A percentile compares a stretch with the other conserved stretches of the same genome.
These are phyloP conservation scores for Aurantiochytrium sp. DNA, from an alignment of 108 stramenopile genomes.

Conservation along the genomic window DNA sequence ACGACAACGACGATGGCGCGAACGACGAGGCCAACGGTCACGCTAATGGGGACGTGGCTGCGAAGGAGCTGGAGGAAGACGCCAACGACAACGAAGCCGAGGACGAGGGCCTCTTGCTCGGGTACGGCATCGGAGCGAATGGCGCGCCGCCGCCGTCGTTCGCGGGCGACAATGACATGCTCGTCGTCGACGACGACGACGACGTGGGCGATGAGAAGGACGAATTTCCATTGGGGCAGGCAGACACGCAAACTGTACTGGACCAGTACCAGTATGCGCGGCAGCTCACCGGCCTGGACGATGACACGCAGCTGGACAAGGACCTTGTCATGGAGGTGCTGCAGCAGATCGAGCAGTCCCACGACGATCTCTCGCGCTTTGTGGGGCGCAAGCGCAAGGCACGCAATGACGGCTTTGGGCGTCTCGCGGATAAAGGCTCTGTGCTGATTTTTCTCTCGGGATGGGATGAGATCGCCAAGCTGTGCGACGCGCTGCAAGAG, in stretches of 20 bases:
- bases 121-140: background rate
- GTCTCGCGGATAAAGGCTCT: slow-evolving; percentile 49
- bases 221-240: too few species aligned
- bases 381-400: background rate
- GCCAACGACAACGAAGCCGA: background rate
- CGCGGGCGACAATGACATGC: too few species aligned
- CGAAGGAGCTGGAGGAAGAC: background rate
- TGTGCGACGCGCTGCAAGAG: slow-evolving; percentile 64
- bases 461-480: slow-evolving; percentile 77
- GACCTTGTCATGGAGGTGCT: background rate
- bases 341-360: slow-evolving; percentile 1
- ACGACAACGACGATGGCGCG: background rate
- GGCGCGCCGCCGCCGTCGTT: background rate
- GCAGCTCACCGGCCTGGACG: background rate
- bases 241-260: background rate
- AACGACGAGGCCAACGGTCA: background rate
- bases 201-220: background rate
- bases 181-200: background rate
- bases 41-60: background rate
- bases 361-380: background rate
- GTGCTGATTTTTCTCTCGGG: slow-evolving; percentile 87
- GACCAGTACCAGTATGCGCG: slow-evolving; percentile 23
- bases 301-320: slow-evolving; percentile 9
- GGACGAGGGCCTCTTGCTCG: background rate
- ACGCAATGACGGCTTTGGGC: background rate